Conservation (phyloP, 2,329 filamentous ascomycete genomes). For the Bertia moriformis region DNA sequence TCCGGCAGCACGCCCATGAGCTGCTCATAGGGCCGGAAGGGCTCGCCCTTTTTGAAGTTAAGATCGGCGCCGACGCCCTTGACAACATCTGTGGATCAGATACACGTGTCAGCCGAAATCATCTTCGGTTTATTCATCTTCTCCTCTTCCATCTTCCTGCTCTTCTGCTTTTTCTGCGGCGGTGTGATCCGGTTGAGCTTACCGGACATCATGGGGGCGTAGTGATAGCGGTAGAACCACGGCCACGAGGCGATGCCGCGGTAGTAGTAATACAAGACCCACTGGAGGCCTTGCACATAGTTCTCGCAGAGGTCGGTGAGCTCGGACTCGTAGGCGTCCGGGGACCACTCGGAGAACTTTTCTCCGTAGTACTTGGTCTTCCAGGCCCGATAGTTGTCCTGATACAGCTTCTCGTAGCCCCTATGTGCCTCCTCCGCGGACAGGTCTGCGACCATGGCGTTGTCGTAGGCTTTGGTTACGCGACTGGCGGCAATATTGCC, state of each 20-base stretch:
- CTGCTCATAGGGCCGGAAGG: constrained; percentile 89
- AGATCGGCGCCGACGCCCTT: constrained; percentile 76
- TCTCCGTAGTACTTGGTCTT: constrained; percentile 84
- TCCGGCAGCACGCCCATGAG: constrained; percentile 97
- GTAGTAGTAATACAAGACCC: constrained; percentile 98
- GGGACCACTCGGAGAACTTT: constrained; percentile 74
- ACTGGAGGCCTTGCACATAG: constrained; percentile 93
- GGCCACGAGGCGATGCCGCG: constrained; percentile 94
- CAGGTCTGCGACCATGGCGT: constrained; percentile 70
- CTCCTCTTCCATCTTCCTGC: no score
- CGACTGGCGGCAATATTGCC: constrained; percentile 69
- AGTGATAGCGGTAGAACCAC: constrained; percentile 95
- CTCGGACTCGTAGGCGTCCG: constrained; percentile 62
- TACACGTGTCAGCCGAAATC: no score
- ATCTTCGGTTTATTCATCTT: no score
- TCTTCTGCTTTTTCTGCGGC: no score
- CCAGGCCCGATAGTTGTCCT: constrained; percentile 80
- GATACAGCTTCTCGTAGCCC: constrained; percentile 71
- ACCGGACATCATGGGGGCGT: constrained; percentile 89
- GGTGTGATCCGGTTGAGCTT: constrained; percentile 12
- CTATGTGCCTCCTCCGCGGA: constrained; percentile 66
- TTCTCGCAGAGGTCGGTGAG: constrained; percentile 77
- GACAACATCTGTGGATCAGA: constrained; percentile 77
- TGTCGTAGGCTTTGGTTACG: constrained; percentile 81
- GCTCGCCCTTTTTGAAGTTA: constrained; percentile 84